Conservation (phyloP, 768 basidiomycete genomes). For the Suillus discolor region DNA sequence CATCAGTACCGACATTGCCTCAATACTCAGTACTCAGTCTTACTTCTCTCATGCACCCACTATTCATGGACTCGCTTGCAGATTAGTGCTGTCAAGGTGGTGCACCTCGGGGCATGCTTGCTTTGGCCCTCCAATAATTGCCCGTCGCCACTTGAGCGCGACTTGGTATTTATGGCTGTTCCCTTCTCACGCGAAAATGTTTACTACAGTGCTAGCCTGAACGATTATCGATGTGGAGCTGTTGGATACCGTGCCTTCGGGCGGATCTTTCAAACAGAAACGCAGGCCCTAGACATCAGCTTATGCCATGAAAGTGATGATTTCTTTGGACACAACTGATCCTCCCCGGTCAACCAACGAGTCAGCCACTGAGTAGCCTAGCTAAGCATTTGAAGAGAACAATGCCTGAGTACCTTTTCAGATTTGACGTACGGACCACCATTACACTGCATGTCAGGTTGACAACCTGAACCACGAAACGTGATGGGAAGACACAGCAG, state of each 20-base stretch:
- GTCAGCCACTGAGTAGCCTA: not conserved
- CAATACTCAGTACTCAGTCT: conserved; percentile 19
- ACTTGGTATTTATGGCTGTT: conserved; percentile 27
- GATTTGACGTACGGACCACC: not conserved
- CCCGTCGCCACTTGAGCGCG: conserved; percentile 51
- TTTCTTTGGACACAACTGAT: not conserved
- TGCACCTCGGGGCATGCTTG: conserved; percentile 53
- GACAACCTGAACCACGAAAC: not conserved
- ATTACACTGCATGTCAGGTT: not conserved
- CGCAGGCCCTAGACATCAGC: conserved; percentile 42
- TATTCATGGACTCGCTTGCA: conserved; percentile 74
- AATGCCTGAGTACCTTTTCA: not conserved
- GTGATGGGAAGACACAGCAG: not conserved
- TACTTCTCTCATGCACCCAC: conserved; percentile 47
- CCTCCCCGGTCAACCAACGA: not conserved
- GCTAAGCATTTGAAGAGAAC: not conserved
- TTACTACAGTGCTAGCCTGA: not conserved
- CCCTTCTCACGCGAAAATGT: conserved; percentile 45
- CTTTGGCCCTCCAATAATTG: conserved; percentile 41
- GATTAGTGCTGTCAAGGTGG: conserved; percentile 62
- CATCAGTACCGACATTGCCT: conserved; percentile 48
- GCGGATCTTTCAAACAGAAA: conserved; percentile 58
- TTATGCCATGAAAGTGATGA: not conserved
- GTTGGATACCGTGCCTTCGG: conserved; percentile 27
- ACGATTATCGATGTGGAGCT: conserved; percentile 29